Conservation (phyloP, 371 early-diverging fungal genomes). For the Mortierella sp. region DNA sequence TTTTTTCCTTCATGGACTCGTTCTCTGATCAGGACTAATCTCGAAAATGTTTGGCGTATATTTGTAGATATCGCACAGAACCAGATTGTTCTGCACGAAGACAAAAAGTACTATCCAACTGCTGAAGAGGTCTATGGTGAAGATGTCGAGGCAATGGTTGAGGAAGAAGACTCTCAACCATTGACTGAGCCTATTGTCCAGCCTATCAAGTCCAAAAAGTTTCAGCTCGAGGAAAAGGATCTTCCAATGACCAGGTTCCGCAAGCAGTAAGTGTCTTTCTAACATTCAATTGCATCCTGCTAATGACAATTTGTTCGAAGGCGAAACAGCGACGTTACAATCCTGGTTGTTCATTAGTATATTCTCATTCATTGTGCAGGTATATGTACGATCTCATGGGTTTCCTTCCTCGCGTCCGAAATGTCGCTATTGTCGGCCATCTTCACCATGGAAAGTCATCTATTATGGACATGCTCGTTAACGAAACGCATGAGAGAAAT, state of each 20-base stretch:
- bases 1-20: background rate
- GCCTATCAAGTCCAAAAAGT: slow-evolving; percentile 88
- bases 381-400: slow-evolving; percentile 91
- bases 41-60: background rate
- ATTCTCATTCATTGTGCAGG: background rate
- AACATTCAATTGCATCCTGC: background rate
- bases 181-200: slow-evolving; percentile 95
- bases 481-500: slow-evolving; percentile 84
- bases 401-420: slow-evolving; percentile 86
- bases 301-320: background rate
- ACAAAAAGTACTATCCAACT: slow-evolving; percentile 97
- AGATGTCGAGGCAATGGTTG: slow-evolving; percentile 95
- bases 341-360: background rate
- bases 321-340: background rate
- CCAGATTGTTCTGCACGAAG: slow-evolving; percentile 95
- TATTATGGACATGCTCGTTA: slow-evolving; percentile 92
- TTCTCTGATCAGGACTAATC: background rate
- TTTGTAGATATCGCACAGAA: slow-evolving; percentile 66
- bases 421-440: slow-evolving; percentile 94
- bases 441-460: slow-evolving; percentile 98
- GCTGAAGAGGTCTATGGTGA: slow-evolving; percentile 98
- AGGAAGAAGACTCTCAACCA: slow-evolving; percentile 96
- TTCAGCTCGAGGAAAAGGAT: slow-evolving; percentile 86
- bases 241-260: slow-evolving; percentile 86
- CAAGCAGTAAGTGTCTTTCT: slow-evolving; percentile 79